These are phyloP conservation scores for Tolypocladium inflatum DNA, from an alignment of 2,329 filamentous ascomycete species.

Conservation along the genomic window DNA sequence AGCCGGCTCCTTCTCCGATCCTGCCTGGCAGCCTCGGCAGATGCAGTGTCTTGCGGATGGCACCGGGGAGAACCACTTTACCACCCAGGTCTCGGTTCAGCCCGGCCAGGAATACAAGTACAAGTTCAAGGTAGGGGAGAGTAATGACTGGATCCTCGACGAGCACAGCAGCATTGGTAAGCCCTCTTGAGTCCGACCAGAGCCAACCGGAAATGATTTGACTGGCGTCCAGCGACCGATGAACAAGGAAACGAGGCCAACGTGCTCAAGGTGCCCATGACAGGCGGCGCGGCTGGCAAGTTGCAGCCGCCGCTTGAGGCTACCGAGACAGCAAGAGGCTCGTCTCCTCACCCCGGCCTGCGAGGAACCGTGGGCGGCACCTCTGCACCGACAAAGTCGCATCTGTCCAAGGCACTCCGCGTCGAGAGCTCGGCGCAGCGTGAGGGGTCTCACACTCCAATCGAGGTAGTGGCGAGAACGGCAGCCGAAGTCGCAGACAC, in stretches of 20 bases:
- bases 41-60: constrained; percentile 47
- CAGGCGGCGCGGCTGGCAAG: background rate
- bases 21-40: constrained; percentile 57
- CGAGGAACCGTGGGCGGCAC: background rate
- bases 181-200: constrained; percentile 8
- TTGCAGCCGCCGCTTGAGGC: constrained; percentile 3
- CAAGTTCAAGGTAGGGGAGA: constrained; percentile 60
- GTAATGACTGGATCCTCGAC: constrained; percentile 63
- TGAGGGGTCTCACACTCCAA: constrained; percentile 25
- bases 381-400: constrained; percentile 1
- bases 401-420: constrained; percentile 14
- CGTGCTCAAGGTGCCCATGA: constrained; percentile 10
- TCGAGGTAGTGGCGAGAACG: constrained; percentile 29
- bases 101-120: constrained; percentile 58
- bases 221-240: constrained; percentile 2
- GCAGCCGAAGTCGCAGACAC: constrained; percentile 35
- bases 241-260: constrained; percentile 7
- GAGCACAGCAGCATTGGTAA: constrained; percentile 51
- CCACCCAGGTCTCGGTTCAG: constrained; percentile 42
- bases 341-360: background rate
- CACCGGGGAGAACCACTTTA: constrained; percentile 48
- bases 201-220: background rate
- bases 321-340: constrained; percentile 1
- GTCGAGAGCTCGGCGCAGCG: background rate
- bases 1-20: constrained; percentile 58